Conservation (phyloP, 2,329 filamentous ascomycete genomes). For the Pseudocercospora cruenta region DNA sequence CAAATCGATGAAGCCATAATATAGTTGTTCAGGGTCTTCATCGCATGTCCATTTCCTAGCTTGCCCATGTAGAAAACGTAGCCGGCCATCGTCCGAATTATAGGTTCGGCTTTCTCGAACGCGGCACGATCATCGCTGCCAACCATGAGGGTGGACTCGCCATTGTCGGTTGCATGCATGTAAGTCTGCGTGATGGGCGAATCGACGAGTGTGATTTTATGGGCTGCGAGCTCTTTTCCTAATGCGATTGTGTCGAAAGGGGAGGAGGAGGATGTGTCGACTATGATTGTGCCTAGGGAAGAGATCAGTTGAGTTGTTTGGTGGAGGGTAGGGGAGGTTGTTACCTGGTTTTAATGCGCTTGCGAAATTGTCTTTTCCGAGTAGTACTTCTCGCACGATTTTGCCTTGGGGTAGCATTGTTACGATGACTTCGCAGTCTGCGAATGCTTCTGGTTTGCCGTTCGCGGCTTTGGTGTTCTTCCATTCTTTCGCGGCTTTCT, state of each 20-base stretch:
- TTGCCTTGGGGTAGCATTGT: slow-evolving; percentile 45
- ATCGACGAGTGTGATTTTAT: slow-evolving; percentile 40
- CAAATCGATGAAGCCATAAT: slow-evolving; percentile 42
- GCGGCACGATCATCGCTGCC: slow-evolving; percentile 33
- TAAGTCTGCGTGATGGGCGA: slow-evolving; percentile 44
- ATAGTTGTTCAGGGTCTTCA: slow-evolving; percentile 46
- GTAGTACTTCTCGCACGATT: slow-evolving; percentile 38
- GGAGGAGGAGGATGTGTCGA: slow-evolving; percentile 42
- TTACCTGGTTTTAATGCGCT: slow-evolving; percentile 33
- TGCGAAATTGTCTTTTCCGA: slow-evolving; percentile 38
- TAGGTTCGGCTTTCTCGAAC: slow-evolving; percentile 39
- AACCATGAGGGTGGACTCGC: slow-evolving; percentile 43
- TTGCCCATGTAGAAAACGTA: slow-evolving; percentile 43
- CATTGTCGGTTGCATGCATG: slow-evolving; percentile 42
- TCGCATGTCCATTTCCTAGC: slow-evolving; percentile 41
- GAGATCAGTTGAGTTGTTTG: background rate
- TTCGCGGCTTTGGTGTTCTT: slow-evolving; percentile 37
- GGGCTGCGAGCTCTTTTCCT: slow-evolving; percentile 38
- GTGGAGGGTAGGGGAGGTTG: background rate
- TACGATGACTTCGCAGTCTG: slow-evolving; percentile 40
- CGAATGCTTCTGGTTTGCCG: slow-evolving; percentile 34
- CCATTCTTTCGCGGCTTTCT: slow-evolving; percentile 33
- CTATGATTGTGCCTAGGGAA: slow-evolving; percentile 35
- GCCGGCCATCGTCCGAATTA: slow-evolving; percentile 40
- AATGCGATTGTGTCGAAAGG: slow-evolving; percentile 42